Evolutionary conservation across 352 stramenopile genomes (phyloP), one percentile per base, ranked within the genome.

Genomic region (Peronospora farinosa): DNA sequence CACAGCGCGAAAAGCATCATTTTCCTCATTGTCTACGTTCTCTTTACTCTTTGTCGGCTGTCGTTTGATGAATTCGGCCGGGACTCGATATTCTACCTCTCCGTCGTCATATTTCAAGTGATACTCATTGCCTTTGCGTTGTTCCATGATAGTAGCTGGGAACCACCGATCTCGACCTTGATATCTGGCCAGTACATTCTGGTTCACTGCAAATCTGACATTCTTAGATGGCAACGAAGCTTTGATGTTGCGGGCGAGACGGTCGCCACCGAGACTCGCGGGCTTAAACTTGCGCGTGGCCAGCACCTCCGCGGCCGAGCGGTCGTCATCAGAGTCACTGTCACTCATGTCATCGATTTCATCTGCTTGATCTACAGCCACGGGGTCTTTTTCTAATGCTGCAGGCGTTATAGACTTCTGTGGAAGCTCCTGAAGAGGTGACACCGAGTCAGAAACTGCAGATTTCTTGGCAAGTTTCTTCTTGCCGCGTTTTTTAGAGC

Each of bases 91-190:
- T 38, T 92, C 81, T 10, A 86, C 50, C 37, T 71, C 78, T 30
- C 77, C 81, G 32, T 92, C 81, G 61, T 92, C 81, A 40, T 90
- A 92, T 25, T 73, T 69, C 17, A 92, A 43, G 39, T 86, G 67
- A 58, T 89, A 92, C 49, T 81, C 60, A 47, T 80, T 78, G 12
- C 73, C 77, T 27, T 78, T 82, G n/a, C 68, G 74, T 53, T 84
- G 78, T 73, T 90, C 80, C 3, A 73, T 37, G 21, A 92, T 67
- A 4, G 45, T 73, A 3, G 74, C 78, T 1, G 74, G 77, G 37
- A 89, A 89, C 78, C 77, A 90, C 13, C 78, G 54, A 2, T 39
- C 46, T 1, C 72, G 72, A 40, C 69, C 56, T n/a, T 75, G 49
- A 47, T 83, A 92, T 23, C 74, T 67, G 6, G 74, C 81, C 9